These are phyloP conservation scores for Calonectria honghensis DNA, from an alignment of 2,329 filamentous ascomycete genomes.

Conservation along the genomic window DNA sequence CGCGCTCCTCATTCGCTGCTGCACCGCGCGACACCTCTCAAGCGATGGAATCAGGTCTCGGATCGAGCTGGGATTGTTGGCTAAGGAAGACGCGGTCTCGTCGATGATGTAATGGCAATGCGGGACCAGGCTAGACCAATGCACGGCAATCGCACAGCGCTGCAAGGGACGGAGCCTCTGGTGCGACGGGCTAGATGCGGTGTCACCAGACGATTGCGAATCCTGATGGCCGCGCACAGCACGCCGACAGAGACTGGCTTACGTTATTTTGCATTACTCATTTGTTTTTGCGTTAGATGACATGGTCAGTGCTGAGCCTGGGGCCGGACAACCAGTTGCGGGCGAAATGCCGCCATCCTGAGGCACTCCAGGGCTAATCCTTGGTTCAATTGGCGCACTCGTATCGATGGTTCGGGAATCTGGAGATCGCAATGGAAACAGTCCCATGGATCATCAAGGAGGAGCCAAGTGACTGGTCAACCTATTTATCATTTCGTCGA, in stretches of 20 bases:
- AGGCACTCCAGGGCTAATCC: neutral
- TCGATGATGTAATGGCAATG: conserved; percentile 18
- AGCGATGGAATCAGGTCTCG: conserved; percentile 10
- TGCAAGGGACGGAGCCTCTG: conserved; percentile 14
- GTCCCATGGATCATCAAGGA: conserved; percentile 1
- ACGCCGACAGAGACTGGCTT: neutral
- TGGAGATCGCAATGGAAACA: conserved; percentile 1
- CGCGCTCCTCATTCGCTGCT: conserved; percentile 17
- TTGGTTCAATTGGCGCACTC: neutral
- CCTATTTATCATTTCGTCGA: conserved; percentile 16
- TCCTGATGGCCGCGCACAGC: neutral
- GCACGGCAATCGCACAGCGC: conserved; percentile 20
- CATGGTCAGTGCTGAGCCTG: conserved; percentile 6
- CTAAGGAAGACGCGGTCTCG: neutral
- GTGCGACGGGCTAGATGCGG: conserved; percentile 11
- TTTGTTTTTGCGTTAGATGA: conserved; percentile 5
- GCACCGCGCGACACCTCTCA: conserved; percentile 9
- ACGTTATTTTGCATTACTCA: conserved; percentile 10
- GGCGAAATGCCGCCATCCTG: neutral
- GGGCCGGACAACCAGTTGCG: neutral
- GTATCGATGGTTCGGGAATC: conserved; percentile 8
- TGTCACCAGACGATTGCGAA: conserved; percentile 1
- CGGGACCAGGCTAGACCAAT: conserved; percentile 18
- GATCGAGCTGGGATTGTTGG: conserved; percentile 4
- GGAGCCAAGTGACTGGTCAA: neutral